Base-by-base conservation (phyloP, 176 grass and related monocot genomes). In the Hyparrhenia diplandra region DNA sequence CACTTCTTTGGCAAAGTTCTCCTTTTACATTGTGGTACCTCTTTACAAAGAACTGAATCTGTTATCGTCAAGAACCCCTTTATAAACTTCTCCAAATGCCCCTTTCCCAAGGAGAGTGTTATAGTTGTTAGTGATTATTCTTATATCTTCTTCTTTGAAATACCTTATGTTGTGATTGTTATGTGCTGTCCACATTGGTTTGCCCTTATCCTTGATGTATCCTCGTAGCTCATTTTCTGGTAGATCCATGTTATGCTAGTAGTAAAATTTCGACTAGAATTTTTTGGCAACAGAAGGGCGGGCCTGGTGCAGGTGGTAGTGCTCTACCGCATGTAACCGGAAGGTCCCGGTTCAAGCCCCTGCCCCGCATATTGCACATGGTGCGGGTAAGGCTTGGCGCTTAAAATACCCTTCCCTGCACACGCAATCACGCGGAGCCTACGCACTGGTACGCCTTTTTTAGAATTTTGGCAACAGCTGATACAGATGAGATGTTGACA, bases 131-230 rank as follows among this genome's bases (percentile, higher is more conserved):
- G 71, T 83, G 21, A 75, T 83, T 39, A 47, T 55, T 31, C 43
- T 46, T 41, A 83, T 83, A 1, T 83, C 81, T 0, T 47, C 23
- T 55, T 75, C 61, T 6, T 61, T 75, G 17, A 83, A 83, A 61
- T 29, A 6, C 58, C 58, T 61, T 29, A 61, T 61, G 25, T 61
- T 61, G 58, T 61, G 58, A 28, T 61, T 61, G 25, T 28, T 61
- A 14, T 61, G 58, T 61, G 58, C 11, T 29, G 11, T 61, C 58
- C 58, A 61, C 58, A 61, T 61, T 61, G 58, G 58, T 61, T 29
- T 61, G 24, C 58, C 58, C 28, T 61, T 61, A 13, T 28, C 58
- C 12, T 28, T 0, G 0, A 61, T 61, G 58, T 61, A 61, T 61
- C 58, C 25, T 61, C 25, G 24, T 61, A 61, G 58, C 25, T 28